Evolutionary conservation across 23 red algal species (phyloP).

Genomic region (Pyropia yezoensis): DNA sequence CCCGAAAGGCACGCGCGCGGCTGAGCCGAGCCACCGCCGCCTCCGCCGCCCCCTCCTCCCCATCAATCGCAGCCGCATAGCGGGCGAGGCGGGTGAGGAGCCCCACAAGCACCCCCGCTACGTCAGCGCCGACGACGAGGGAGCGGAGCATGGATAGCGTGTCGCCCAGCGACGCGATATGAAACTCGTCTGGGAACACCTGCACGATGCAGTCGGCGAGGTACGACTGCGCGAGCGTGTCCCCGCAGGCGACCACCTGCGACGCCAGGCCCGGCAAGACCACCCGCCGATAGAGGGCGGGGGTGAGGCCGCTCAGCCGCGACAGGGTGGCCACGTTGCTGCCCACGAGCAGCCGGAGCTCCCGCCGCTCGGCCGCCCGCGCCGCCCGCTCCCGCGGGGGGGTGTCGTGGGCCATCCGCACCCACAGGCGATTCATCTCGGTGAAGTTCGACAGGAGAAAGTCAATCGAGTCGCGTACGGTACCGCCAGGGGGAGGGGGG

Average conservation of each 20-base stretch:
- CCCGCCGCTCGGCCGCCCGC: constrained; percentile 39
- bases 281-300: constrained; percentile 26
- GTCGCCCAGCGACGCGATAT: constrained; percentile 42
- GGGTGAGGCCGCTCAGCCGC: constrained; percentile 20
- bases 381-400: constrained; percentile 19
- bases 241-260: constrained; percentile 61
- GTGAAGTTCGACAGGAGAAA: constrained; percentile 85
- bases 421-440: constrained; percentile 85
- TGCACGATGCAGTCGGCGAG: constrained; percentile 91
- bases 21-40: constrained; percentile 6
- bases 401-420: constrained; percentile 67
- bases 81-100: constrained; percentile 54
- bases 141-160: constrained; percentile 55
- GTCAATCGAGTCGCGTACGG: constrained; percentile 38
- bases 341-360: constrained; percentile 79
- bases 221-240: constrained; percentile 82
- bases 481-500: background rate
- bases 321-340: constrained; percentile 67
- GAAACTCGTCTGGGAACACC: constrained; percentile 92
- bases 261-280: constrained; percentile 63
- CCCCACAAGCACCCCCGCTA: constrained; percentile 44
- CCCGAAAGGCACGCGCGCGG: constrained; percentile 24
- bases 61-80: constrained; percentile 28
- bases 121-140: constrained; percentile 52
- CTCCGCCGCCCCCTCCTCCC: constrained; percentile 12